Evolutionary conservation across 1,284 basidiomycete species (phyloP).

Genomic region (Clitocybe nebularis): DNA sequence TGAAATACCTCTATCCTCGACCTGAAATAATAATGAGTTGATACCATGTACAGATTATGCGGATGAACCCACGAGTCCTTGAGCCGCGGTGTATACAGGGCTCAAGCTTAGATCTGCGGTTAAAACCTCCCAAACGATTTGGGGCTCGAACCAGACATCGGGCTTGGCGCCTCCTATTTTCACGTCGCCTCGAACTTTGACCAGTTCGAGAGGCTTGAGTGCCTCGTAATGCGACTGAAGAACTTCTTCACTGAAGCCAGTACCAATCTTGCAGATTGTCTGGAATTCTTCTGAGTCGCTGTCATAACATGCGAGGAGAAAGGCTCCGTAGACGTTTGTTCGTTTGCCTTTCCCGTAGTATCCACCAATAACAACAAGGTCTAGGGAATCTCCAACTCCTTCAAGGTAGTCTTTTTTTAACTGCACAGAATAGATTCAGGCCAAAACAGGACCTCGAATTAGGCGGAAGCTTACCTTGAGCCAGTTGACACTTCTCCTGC

Average conservation of each 20-base stretch:
- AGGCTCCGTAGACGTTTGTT: conserved; percentile 94
- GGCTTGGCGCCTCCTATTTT: conserved; percentile 90
- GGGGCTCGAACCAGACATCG: conserved; percentile 93
- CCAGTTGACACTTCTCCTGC: conserved; percentile 95
- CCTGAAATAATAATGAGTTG: conserved; percentile 43
- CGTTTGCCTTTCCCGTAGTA: conserved; percentile 98
- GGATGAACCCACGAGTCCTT: conserved; percentile 72
- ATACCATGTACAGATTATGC: conserved; percentile 3
- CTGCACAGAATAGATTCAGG: conserved; percentile 37
- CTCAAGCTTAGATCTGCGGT: conserved; percentile 96
- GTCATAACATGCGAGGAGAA: conserved; percentile 94
- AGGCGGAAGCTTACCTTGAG: conserved; percentile 67
- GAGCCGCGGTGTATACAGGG: conserved; percentile 96
- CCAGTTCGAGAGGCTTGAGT: conserved; percentile 75
- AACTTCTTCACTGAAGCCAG: conserved; percentile 93
- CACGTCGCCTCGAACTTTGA: conserved; percentile 69
- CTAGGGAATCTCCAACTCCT: conserved; percentile 96
- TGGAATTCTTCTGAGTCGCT: conserved; percentile 88
- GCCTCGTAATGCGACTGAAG: conserved; percentile 81
- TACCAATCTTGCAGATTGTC: conserved; percentile 98
- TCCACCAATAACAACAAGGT: conserved; percentile 94
- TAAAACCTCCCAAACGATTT: conserved; percentile 96
- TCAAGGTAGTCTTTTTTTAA: conserved; percentile 97
- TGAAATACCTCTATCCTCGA: conserved; percentile 88
- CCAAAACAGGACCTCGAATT: background rate